Evolutionary conservation across 768 basidiomycete species (phyloP), one percentile per base, ranked within the genome.

Genomic region (Suillus sp.): DNA sequence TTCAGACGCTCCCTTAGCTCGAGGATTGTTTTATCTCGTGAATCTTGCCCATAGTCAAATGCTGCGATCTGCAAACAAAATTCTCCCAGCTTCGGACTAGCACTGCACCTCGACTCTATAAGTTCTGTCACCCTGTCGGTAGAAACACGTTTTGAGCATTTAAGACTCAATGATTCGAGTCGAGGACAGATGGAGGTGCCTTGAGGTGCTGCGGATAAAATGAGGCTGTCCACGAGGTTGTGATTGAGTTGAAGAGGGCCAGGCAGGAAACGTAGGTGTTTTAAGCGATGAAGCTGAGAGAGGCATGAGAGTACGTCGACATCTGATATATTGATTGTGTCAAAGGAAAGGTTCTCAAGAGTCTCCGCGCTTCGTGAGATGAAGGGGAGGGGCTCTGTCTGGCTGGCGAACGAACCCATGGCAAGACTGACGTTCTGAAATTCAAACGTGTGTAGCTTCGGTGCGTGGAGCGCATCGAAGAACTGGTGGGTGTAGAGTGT

Each of bases 201-300:
- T 10, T 40, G 35, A 4, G 40, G 8, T 4, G 54, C 37, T 38
- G 20, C 27, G 14, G 58, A 34, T n/a, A 34, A 35, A 10, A 67
- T 25, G 20, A 76, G 72, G 40, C 64, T 72, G n/a, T 63, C 37
- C 43, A 75, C 42, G 51, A 74, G 70, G 16, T 70, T 72, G 16
- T 76, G 73, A 43, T 76, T 75, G 43, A 74, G 71, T n/a, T 73
- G 64, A 5, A 76, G 65, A n/a, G 70, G 51, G 14, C 75, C 70
- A 4, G 73, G 73, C 1, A 76, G 61, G 40, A 67, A 68, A 13
- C 61, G 43, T 53, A 76, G 11, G 43, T 56, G 60, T 63, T 62
- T 69, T 3, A 74, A 25, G 5, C 40, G 66, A 34, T 35, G 61
- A 13, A 74, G 66, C 8, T 66, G 73, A 1, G 50, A 55, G 25